phyloP scores from a whole-genome alignment of 768 basidiomycete genomes.

The Termitomyces sp. region DNA sequence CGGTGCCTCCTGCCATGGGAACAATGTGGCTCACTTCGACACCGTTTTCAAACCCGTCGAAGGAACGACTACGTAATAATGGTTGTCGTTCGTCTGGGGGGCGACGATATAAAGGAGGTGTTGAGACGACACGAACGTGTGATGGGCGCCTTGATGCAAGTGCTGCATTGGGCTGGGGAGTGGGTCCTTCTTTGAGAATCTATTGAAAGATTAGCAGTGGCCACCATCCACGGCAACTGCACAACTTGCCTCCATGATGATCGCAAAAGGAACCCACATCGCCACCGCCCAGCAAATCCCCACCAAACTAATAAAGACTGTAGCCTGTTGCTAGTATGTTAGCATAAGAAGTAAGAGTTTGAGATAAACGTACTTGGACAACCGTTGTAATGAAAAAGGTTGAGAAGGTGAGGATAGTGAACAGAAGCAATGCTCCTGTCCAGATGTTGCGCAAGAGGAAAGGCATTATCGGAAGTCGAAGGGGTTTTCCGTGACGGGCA shows the following conservation, averaged over 20 bases:
- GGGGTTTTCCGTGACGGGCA: conserved; percentile 63
- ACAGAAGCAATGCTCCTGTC: conserved; percentile 83
- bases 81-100: conserved; percentile 49
- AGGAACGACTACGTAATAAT: conserved; percentile 56
- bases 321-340: conserved; percentile 48
- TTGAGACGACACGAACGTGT: conserved; percentile 54
- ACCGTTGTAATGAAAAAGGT: conserved; percentile 88
- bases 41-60: conserved; percentile 41
- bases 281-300: conserved; percentile 97
- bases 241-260: conserved; percentile 86
- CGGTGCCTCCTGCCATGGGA: conserved; percentile 80
- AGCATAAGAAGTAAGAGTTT: background rate
- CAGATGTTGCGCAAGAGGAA: conserved; percentile 92
- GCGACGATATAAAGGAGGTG: conserved; percentile 34
- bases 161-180: conserved; percentile 20
- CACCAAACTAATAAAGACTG: conserved; percentile 75
- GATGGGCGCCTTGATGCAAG: conserved; percentile 34
- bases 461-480: conserved; percentile 83
- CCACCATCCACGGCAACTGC: background rate
- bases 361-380: conserved; percentile 43
- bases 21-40: conserved; percentile 31
- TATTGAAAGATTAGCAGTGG: conserved; percentile 22
- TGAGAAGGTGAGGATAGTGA: conserved; percentile 72
- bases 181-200: conserved; percentile 72
- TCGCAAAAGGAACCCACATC: conserved; percentile 97